Evolutionary conservation across 176 grass and related monocot species (phyloP), one percentile per base, ranked within the genome.

Genomic region (Poa annua): DNA sequence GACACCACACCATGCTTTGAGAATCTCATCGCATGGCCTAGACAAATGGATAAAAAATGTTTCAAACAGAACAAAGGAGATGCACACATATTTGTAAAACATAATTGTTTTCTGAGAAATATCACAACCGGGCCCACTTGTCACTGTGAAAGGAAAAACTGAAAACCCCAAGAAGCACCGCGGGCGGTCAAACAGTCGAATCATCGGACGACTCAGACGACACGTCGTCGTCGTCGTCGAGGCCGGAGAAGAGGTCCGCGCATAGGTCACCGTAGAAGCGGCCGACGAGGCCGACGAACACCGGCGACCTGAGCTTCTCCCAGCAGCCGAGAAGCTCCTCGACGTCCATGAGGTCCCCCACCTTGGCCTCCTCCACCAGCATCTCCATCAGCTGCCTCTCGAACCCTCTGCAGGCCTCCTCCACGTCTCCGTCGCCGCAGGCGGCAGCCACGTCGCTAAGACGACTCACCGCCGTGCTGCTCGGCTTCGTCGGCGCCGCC

Each of bases 181-280:
- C 2, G 49, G 17, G 70, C 14, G 14, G 38, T 41, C 45, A 66
- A 22, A 88, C 6, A 11, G 19, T n/a, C 3, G 54, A 52, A 15
- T 42, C 75, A 20, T 57, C 25, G 0, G 56, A 74, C 0, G 55
- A 66, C 0, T 79, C 22, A 0, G 80, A 79, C 20, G 81, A 39
- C 77, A 45, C 63, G 22, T 77, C 82, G 59, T 56, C 39, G 24
- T 21, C 52, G 9, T 56, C 29, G 25, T 22, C 53, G 9, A 24
- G 69, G 5, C 34, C 29, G 52, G 77, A 85, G 83, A 98, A 88
- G 48, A 98, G 88, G 76, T 98, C 93, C 45, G 85, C 48, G 91
- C 96, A 95, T 10, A 98, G 87, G 68, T 98, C 89, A 20, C 91
- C 89, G 79, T 98, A 95, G 72, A 98, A 98, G 55, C 85, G 83